Evolutionary conservation across 352 stramenopile species (phyloP), one percentile per base, ranked within the genome.

Genomic region (Globisporangium canariense): DNA sequence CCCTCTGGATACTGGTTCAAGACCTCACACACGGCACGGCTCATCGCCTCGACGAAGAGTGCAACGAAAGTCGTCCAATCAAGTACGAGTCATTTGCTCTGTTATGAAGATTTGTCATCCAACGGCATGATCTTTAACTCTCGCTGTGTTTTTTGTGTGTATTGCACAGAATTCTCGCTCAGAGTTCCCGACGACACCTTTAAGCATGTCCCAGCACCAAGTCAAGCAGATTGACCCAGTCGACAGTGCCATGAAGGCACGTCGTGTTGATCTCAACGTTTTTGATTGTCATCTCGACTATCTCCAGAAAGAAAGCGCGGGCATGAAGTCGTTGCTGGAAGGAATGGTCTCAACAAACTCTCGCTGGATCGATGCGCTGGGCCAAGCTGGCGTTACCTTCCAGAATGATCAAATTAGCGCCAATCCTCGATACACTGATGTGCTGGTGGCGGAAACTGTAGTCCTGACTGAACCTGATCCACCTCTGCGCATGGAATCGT

Each of bases 321-420:
- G 88, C 32, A 91, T 91, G 81, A 89, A 84, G 69, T 66, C 66
- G 5, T 57, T 84, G 38, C 55, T 91, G 2, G 79, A 91, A 51
- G 81, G 74, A 32, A 90, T 90, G 81, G 79, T 91, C 47, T 80
- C 74, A 28, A 89, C 79, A 28, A 91, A 91, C 64, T 71, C 81
- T 20, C 79, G 86, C 22, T 91, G 81, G 81, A 89, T 91, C 54
- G 76, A 81, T 59, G 72, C 81, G 45, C 68, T 63, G 88, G 4
- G 69, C 71, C 30, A 74, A 58, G 16, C 67, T 41, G 47, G 60
- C 28, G 55, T 55, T 51, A 54, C 61, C 58, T 70, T 65, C 56
- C 45, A 66, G 64, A 75, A 54, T 32, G 63, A 71, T 6, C 53
- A 63, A 11, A 63, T 22, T 9, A 22, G 16, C 16, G 3, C 25